A percentile compares a stretch with the other conserved stretches of the same genome.
Evolutionary conservation across 2,329 filamentous ascomycete genomes (phyloP).

Genomic region (Dothideomycetidae sp.): DNA sequence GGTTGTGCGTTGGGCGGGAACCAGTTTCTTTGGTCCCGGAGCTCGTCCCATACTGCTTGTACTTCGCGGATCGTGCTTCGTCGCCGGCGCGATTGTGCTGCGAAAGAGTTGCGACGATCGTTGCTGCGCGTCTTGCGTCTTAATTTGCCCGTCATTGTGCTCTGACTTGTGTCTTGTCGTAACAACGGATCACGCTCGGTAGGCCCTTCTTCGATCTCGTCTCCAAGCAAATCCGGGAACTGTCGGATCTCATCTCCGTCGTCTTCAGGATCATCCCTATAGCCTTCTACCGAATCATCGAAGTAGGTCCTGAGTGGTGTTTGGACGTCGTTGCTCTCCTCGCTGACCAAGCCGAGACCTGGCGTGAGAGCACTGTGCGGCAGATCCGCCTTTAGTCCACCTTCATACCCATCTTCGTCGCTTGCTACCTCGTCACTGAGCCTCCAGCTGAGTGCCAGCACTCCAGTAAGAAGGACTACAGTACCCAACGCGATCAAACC

Average conservation of each 20-base stretch:
- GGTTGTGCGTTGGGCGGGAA: slow-evolving; percentile 24
- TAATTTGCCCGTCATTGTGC: neutral
- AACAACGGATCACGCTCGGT: slow-evolving; percentile 11
- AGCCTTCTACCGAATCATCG: slow-evolving; percentile 3
- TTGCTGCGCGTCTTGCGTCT: slow-evolving; percentile 1
- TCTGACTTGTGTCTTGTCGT: slow-evolving; percentile 11
- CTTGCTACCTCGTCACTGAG: slow-evolving; percentile 56
- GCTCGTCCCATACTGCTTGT: slow-evolving; percentile 74
- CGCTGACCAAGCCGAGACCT: slow-evolving; percentile 67
- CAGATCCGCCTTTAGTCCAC: slow-evolving; percentile 27
- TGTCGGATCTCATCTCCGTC: slow-evolving; percentile 9
- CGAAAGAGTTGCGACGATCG: slow-evolving; percentile 5
- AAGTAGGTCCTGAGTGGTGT: slow-evolving; percentile 8
- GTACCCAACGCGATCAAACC: slow-evolving; percentile 78
- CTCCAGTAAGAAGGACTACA: slow-evolving; percentile 68
- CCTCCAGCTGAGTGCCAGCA: slow-evolving; percentile 86
- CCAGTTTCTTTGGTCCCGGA: slow-evolving; percentile 45
- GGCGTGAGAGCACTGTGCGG: slow-evolving; percentile 60
- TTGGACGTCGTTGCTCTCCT: slow-evolving; percentile 27
- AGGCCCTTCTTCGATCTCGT: slow-evolving; percentile 9
- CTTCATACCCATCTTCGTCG: slow-evolving; percentile 37
- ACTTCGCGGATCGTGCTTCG: slow-evolving; percentile 43
- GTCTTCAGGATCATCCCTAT: slow-evolving; percentile 10
- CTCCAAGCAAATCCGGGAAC: slow-evolving; percentile 4
- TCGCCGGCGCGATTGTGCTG: slow-evolving; percentile 18